Evolutionary conservation across 441 rosid genomes (phyloP), one percentile per base, ranked within the genome.

Genomic region (Kokia cookei): DNA sequence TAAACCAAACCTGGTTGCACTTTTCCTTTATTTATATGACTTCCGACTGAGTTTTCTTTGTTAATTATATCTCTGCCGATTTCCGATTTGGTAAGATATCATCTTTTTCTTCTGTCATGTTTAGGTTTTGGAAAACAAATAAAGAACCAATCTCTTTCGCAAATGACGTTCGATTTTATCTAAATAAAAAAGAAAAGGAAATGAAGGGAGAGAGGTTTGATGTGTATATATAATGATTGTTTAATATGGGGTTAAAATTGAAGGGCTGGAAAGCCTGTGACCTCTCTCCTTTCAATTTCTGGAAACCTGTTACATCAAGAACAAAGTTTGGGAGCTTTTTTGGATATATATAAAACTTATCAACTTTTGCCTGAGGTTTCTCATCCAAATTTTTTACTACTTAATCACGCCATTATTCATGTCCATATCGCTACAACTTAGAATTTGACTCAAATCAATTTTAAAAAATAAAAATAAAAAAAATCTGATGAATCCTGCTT

Each of bases 281-380:
- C 43, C 43, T 40, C 43, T 32, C 6, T 8, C 58, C 57, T 48
- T 27, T 61, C 45, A 50, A 45, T 7, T 69, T 74, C 74, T 37
- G 55, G 74, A 78, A 61, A 63, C 74, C 64, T 6, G 71, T 74
- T 67, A 63, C 75, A 74, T 69, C 72, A 2, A n/a, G 19, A n/a
- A 2, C 1, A 53, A 29, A 27, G 42, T 68, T 58, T 58, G 9
- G 53, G 40, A 73, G 53, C 51, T 47, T 63, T 27, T 59, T 12
- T 24, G 59, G 51, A 47, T 12, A 12, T 10, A 47, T 13, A 72
- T 76, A 48, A 51, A 63, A 29, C 19, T 10, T 32, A 11, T 9
- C 5, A 4, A 45, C 66, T 55, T 71, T 55, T 73, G 10, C 43
- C 66, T 11, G 32, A 42, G 53, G 13, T 11, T 11, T 42, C 26